Evolutionary conservation across 2,329 filamentous ascomycete species (phyloP).

Genomic region (Escovopsis sp.): DNA sequence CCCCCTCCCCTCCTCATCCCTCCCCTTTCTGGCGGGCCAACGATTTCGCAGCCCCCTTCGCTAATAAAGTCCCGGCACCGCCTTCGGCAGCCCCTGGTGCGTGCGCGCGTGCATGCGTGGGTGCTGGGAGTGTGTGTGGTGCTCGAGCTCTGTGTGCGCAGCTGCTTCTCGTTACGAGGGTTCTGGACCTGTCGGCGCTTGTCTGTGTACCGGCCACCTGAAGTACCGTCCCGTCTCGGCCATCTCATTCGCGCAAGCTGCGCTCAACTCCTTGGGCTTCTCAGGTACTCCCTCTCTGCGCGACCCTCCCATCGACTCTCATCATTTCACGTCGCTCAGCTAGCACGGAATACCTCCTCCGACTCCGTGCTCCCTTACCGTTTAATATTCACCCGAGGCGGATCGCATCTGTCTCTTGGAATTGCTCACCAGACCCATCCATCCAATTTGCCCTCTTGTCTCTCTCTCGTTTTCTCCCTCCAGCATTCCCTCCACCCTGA

Average conservation of each 20-base stretch:
- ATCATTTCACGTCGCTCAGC: conserved; percentile 1
- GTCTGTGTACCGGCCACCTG: conserved; percentile 4
- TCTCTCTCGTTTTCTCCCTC: too few relatives aligned
- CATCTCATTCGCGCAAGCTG: background rate
- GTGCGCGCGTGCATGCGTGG: conserved; percentile 5
- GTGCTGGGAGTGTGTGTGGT: conserved; percentile 7
- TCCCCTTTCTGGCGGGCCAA: too few relatives aligned
- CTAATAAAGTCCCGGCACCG: conserved; percentile 5
- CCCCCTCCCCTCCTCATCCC: background rate
- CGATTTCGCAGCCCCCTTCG: conserved; percentile 1
- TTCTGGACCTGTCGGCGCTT: conserved; percentile 8
- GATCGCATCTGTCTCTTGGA: background rate
- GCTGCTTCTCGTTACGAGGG: background rate
- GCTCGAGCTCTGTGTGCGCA: background rate
- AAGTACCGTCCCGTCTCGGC: background rate
- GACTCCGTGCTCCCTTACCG: too few relatives aligned
- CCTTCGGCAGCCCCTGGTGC: conserved; percentile 8
- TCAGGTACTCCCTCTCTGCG: conserved; percentile 5
- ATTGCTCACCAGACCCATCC: conserved; percentile 6
- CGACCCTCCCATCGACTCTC: background rate
- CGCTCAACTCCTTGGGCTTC: background rate
- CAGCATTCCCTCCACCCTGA: too few relatives aligned
- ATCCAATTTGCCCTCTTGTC: conserved; percentile 2
- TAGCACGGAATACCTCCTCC: conserved; percentile 1
- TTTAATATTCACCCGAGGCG: too few relatives aligned